phyloP scores from a whole-genome alignment of 495 filamentous ascomycete species.

The Bathelium albidoporum region DNA sequence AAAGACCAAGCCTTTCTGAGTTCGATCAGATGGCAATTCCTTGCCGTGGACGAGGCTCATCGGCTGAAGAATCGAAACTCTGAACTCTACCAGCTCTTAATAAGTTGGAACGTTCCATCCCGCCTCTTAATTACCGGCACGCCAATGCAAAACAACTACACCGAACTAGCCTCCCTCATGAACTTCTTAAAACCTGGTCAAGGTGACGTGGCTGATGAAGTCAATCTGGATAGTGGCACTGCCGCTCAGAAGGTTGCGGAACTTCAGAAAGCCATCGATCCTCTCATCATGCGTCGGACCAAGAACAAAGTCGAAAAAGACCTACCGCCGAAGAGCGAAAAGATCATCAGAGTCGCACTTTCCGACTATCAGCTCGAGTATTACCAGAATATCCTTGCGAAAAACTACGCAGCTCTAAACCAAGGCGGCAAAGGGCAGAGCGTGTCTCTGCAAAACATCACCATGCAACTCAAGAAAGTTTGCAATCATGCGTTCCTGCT shows the following conservation, averaged over 20 bases:
- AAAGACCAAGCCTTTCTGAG: conserved; percentile 66
- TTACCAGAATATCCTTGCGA: conserved; percentile 96
- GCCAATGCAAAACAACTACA: conserved; percentile 92
- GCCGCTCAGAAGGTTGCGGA: conserved; percentile 61
- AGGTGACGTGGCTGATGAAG: conserved; percentile 75
- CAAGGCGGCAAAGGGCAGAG: conserved; percentile 79
- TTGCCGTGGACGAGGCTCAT: conserved; percentile 94
- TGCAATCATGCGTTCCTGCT: conserved; percentile 99
- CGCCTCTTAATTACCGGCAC: conserved; percentile 93
- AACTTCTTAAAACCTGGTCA: conserved; percentile 92
- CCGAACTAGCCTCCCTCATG: conserved; percentile 81
- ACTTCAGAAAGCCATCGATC: conserved; percentile 64
- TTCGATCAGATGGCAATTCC: conserved; percentile 91
- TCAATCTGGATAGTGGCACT: conserved; percentile 63
- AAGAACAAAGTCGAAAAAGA: conserved; percentile 96
- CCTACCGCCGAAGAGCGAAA: conserved; percentile 90
- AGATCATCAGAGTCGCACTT: conserved; percentile 94
- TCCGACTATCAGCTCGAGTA: conserved; percentile 94
- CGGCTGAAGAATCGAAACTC: conserved; percentile 93
- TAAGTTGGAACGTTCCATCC: conserved; percentile 73
- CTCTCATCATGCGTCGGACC: conserved; percentile 90
- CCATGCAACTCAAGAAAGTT: conserved; percentile 99
- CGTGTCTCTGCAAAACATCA: conserved; percentile 93
- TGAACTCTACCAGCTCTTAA: conserved; percentile 74
- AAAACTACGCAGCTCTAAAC: conserved; percentile 91